A percentile compares a stretch with the other conserved stretches of the same genome.
phyloP scores from a whole-genome alignment of 2,329 filamentous ascomycete species.

The Helminthosporium solani region DNA sequence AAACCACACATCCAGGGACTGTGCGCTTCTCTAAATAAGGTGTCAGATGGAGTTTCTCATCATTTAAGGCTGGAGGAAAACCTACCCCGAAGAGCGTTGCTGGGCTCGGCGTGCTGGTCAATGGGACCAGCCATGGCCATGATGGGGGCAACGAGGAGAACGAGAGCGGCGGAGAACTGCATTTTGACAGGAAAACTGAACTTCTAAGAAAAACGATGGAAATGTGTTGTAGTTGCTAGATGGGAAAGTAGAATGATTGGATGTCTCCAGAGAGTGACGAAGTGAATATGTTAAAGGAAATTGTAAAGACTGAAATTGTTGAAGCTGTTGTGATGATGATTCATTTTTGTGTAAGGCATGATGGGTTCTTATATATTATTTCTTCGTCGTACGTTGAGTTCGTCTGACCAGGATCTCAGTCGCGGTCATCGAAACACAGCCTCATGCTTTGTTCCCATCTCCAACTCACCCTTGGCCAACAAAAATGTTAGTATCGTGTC shows the following conservation, averaged over 20 bases:
- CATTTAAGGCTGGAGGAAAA: neutral
- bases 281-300: neutral
- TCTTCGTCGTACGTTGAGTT: neutral
- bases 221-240: neutral
- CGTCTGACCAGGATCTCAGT: too few relatives aligned
- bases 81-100: neutral
- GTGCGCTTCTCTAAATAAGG: neutral
- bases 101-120: neutral
- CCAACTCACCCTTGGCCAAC: too few relatives aligned
- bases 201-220: neutral
- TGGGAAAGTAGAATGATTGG: neutral
- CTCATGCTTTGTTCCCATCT: too few relatives aligned
- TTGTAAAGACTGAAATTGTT: neutral
- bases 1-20: neutral
- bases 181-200: neutral
- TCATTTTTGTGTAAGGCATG: neutral
- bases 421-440: too few relatives aligned
- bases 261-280: neutral
- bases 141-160: neutral
- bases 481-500: too few relatives aligned
- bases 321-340: neutral
- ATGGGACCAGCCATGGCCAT: neutral
- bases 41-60: neutral
- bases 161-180: neutral
- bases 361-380: neutral